Evolutionary conservation across 305 asterid species (phyloP), one percentile per base, ranked within the genome.

Genomic region (Solanum hybrid): DNA sequence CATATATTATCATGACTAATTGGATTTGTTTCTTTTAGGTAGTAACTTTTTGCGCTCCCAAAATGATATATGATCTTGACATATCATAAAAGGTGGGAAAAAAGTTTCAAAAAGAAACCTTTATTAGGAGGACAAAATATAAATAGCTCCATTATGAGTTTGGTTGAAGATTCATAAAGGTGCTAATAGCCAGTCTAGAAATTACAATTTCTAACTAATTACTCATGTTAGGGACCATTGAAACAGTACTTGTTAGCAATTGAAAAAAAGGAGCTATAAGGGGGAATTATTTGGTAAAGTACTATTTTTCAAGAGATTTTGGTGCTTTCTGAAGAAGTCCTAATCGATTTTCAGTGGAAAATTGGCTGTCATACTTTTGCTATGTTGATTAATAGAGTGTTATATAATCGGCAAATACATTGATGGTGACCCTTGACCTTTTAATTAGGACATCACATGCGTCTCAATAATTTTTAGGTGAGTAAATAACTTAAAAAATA

Each of bases 301-400:
- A 73, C 72, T 87, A 37, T 87, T 38, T 72, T 37, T 87, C 83
- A 72, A 87, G 89, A 38, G 89, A 68, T 87, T 86, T 73, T 87
- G 84, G 36, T 73, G 36, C n/a, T 87, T 87, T 87, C 17, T 26
- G 29, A 73, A 87, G 10, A 7, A 70, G 41, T 84, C 81, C 17
- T 73, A 72, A 73, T 87, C 38, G 83, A 11, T 13, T 87, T 70
- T 38, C 80, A 37, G 83, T 87, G 89, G 89, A 73, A 87, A 29
- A 37, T 38, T 36, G 70, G 89, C 31, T 73, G 82, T 87, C 89
- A 36, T 38, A 22, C 80, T 87, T 87, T 87, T 87, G 89, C 36
- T 27, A 70, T 11, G 37, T 41, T 87, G 68, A 87, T 75, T 68
- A 33, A 26, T 17, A 68, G 51, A 36, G 65, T 8, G 7, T 68